phyloP scores from a whole-genome alignment of 179 eudicot genomes.

The Spinacia oleracea region DNA sequence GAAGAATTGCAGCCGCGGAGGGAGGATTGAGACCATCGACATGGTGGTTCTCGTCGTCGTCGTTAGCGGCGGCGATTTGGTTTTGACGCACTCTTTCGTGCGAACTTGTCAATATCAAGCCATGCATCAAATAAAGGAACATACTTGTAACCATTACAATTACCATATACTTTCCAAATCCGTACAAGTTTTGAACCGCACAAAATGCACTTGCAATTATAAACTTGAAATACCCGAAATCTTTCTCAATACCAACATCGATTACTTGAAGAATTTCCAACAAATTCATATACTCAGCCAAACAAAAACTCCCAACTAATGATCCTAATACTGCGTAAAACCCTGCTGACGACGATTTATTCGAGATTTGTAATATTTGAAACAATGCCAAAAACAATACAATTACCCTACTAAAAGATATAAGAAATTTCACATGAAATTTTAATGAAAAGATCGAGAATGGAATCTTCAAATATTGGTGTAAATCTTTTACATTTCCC shows the following conservation, averaged over 20 bases:
- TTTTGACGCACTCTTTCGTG: too few relatives aligned
- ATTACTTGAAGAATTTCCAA: neutral
- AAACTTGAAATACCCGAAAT: slow-evolving; percentile 6
- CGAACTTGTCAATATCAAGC: neutral
- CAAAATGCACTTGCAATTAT: neutral
- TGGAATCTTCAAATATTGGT: neutral
- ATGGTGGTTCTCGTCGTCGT: too few relatives aligned
- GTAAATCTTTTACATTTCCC: neutral
- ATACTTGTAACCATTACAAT: neutral
- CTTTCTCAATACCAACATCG: neutral
- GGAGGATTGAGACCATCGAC: too few relatives aligned
- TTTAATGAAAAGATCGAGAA: neutral
- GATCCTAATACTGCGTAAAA: neutral
- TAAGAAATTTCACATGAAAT: neutral
- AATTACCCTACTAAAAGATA: neutral
- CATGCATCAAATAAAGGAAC: neutral
- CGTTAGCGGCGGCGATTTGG: too few relatives aligned
- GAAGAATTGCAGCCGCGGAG: too few relatives aligned
- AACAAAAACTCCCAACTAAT: slow-evolving; percentile 6
- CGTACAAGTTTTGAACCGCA: slow-evolving; percentile 9
- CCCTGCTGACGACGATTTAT: neutral
- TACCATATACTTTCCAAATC: neutral
- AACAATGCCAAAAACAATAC: slow-evolving; percentile 8
- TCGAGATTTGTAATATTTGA: neutral
- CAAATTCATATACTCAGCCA: slow-evolving; percentile 7